These are phyloP conservation scores for Sclerotiophoma versabilis DNA, from an alignment of 2,329 filamentous ascomycete species.

Conservation along the genomic window DNA sequence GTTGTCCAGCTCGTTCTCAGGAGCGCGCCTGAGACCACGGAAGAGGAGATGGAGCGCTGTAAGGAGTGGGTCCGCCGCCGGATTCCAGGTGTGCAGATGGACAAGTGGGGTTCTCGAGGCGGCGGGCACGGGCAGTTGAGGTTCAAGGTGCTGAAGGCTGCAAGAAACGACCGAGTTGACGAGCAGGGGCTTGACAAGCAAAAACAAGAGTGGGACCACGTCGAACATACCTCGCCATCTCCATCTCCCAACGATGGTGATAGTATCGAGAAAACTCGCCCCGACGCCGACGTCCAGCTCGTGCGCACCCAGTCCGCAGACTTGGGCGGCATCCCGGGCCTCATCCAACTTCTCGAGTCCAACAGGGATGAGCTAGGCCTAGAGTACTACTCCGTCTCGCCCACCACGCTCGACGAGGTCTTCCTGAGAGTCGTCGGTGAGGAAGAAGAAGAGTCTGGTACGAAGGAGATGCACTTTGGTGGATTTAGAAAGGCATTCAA, in stretches of 20 bases:
- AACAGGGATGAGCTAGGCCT: slow-evolving; percentile 73
- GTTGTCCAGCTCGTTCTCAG: slow-evolving; percentile 82
- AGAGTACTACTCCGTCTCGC: slow-evolving; percentile 85
- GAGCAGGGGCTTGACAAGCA: no score
- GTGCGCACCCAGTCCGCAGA: slow-evolving; percentile 28
- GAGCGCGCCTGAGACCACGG: slow-evolving; percentile 74
- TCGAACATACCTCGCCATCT: neutral
- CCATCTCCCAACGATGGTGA: neutral
- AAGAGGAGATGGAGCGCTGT: slow-evolving; percentile 71
- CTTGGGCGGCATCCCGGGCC: slow-evolving; percentile 64
- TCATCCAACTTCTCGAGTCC: slow-evolving; percentile 78
- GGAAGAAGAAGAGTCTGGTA: slow-evolving; percentile 63
- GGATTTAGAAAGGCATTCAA: slow-evolving; percentile 7
- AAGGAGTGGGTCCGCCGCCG: slow-evolving; percentile 68
- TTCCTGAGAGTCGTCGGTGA: slow-evolving; percentile 84
- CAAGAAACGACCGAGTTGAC: slow-evolving; percentile 41
- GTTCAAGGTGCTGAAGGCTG: slow-evolving; percentile 74
- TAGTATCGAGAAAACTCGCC: slow-evolving; percentile 24
- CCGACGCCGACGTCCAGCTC: slow-evolving; percentile 28
- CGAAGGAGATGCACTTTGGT: slow-evolving; percentile 9
- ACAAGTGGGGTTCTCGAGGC: slow-evolving; percentile 67
- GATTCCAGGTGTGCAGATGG: slow-evolving; percentile 70
- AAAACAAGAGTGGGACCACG: neutral
- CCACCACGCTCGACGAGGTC: slow-evolving; percentile 88
- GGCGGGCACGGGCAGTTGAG: slow-evolving; percentile 82